These are phyloP conservation scores for Aspergillus floridensis DNA, from an alignment of 2,329 filamentous ascomycete genomes.

Conservation along the genomic window DNA sequence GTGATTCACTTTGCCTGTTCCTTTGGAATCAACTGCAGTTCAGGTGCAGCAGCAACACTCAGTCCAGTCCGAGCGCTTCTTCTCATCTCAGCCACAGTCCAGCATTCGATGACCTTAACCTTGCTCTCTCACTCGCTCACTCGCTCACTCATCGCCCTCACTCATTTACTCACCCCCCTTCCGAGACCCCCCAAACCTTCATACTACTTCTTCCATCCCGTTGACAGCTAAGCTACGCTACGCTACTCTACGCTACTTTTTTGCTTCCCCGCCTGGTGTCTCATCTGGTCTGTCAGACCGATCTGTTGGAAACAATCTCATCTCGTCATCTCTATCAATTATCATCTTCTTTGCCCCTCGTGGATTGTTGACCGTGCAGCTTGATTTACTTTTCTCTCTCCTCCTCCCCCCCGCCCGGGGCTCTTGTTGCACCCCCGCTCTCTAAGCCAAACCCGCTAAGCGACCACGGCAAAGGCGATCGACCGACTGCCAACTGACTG, in stretches of 20 bases:
- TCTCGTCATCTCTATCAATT: background rate
- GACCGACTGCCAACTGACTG: slow-evolving; percentile 28
- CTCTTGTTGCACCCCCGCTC: slow-evolving; percentile 30
- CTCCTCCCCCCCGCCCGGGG: slow-evolving; percentile 20
- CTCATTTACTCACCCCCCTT: background rate
- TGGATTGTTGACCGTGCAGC: slow-evolving; percentile 1
- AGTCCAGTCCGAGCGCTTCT: slow-evolving; percentile 19
- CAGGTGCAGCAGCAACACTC: background rate
- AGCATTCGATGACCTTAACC: slow-evolving; percentile 2
- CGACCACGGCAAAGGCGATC: slow-evolving; percentile 38
- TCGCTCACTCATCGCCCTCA: background rate
- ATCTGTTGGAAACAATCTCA: background rate
- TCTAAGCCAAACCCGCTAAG: slow-evolving; percentile 37
- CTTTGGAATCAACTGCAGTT: background rate
- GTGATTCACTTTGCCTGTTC: background rate
- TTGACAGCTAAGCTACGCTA: background rate
- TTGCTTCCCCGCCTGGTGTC: background rate
- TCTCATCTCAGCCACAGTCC: slow-evolving; percentile 15
- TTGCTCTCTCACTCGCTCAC: background rate
- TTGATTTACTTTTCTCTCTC: slow-evolving; percentile 7
- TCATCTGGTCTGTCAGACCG: background rate
- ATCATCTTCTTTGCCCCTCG: background rate
- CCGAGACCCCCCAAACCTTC: background rate
- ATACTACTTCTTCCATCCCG: background rate
- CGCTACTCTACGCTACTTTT: background rate